A percentile compares a stretch with the other conserved stretches of the same genome.
phyloP scores from a whole-genome alignment of 1,284 basidiomycete species.

The Nidula niveotomentosa region DNA sequence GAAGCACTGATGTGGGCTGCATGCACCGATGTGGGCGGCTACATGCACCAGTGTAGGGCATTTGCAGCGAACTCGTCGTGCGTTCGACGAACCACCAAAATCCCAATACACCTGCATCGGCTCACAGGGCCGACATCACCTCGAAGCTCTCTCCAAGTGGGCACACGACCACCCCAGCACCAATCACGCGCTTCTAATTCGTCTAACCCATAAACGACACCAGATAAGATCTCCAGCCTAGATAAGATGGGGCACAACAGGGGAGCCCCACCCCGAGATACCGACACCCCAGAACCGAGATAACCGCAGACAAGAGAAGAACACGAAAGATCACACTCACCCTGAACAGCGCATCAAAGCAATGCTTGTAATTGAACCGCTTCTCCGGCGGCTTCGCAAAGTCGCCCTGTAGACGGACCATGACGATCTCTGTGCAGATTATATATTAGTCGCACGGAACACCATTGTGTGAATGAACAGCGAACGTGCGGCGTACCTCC shows the following conservation, averaged over 20 bases:
- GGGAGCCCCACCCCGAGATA: neutral
- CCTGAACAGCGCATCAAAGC: conserved; percentile 80
- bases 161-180: no score
- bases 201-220: no score
- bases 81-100: no score
- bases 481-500: conserved; percentile 53
- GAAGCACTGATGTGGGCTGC: no score
- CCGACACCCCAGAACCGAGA: neutral
- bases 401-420: conserved; percentile 88
- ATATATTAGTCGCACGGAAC: neutral
- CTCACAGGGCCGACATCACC: no score
- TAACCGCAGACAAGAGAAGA: neutral
- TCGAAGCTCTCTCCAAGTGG: no score
- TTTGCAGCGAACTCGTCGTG: no score
- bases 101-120: no score
- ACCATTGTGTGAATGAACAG: neutral
- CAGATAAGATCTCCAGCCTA: no score
- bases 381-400: conserved; percentile 84
- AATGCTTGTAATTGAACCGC: conserved; percentile 85
- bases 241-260: neutral
- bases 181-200: no score
- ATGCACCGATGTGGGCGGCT: no score
- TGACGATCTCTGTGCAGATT: conserved; percentile 68
- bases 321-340: conserved; percentile 38
- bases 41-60: no score